Base-by-base conservation (phyloP, 305 asterid species). In the Solanum hybrid region DNA sequence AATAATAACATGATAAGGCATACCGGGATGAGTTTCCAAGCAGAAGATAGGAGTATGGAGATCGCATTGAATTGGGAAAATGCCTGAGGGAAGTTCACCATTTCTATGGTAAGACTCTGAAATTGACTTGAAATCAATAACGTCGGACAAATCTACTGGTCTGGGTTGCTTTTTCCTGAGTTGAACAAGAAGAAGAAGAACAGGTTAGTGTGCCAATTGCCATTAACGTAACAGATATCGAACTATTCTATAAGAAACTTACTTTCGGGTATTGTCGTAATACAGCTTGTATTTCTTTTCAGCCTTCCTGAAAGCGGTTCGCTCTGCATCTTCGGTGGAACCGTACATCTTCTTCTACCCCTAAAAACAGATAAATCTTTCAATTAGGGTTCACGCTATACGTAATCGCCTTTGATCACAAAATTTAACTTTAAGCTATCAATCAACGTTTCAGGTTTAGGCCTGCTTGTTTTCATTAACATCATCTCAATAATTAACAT, bases 231-330 rank as follows among this genome's bases (percentile, higher is more conserved):
- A 65, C 2, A 78, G 39, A 29, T 82, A 57, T 45, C 51, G 38
- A 4, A 72, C 7, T 45, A 45, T 45, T 45, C 31, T 29, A 7
- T 27, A 36, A 80, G 90, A 90, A 51, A 15, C 89, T 24, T 92
- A 96, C 99, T 90, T 97, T 93, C 92, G 96, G 90, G 92, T 86
- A 91, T 89, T 92, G 68, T 95, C 98, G 89, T 96, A 96, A 90
- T 96, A 97, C 72, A 96, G 93, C 89, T 97, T 97, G 93, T 96
- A 97, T 88, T 95, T 97, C 98, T 97, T 97, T 92, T 97, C 99
- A 38, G 97, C 96, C 91, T 92, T 96, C 17, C 98, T 95, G 91
- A 97, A 96, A 89, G 98, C 99, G 27, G 99, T 95, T 90, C 98
- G 93, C 93, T 96, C 99, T 29, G 93, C 93, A 87, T 95, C 97